These are phyloP conservation scores for Mycena haematopus DNA, from an alignment of 768 basidiomycete genomes.

Conservation along the genomic window DNA sequence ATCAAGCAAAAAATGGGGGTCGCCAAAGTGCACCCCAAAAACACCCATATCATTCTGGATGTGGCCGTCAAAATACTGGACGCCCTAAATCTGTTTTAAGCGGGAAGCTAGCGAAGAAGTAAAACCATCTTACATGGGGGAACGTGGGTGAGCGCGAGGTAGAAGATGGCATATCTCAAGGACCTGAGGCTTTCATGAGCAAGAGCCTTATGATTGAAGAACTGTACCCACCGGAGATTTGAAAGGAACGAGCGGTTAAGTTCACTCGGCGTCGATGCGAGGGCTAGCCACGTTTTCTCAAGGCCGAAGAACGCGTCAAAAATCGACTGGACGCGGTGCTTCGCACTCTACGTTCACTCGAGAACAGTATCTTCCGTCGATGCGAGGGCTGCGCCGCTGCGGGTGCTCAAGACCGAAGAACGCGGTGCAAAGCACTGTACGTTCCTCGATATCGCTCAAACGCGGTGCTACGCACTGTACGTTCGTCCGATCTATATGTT, in stretches of 20 bases:
- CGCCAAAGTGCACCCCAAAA: slow-evolving; percentile 27
- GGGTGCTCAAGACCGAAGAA: slow-evolving; percentile 2
- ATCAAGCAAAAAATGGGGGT: slow-evolving; percentile 19
- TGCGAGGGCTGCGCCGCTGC: no score
- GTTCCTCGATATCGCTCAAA: slow-evolving; percentile 12
- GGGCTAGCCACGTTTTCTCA: neutral
- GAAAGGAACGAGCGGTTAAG: no score
- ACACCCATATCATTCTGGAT: slow-evolving; percentile 17
- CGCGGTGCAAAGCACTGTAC: slow-evolving; percentile 15
- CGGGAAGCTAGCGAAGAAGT: slow-evolving; percentile 1
- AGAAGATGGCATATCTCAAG: slow-evolving; percentile 16
- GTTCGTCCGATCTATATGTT: no score
- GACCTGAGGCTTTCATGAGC: slow-evolving; percentile 8
- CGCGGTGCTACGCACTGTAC: slow-evolving; percentile 24
- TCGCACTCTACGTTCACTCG: no score
- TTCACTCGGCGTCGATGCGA: no score
- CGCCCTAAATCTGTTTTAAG: slow-evolving; percentile 1
- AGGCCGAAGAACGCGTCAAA: no score
- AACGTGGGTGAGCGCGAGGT: slow-evolving; percentile 3
- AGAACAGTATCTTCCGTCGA: no score
- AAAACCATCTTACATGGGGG: slow-evolving; percentile 10
- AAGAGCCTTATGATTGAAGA: slow-evolving; percentile 6
- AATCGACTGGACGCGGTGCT: slow-evolving; percentile 17
- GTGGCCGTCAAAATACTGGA: slow-evolving; percentile 19
- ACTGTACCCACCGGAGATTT: slow-evolving; percentile 4